Evolutionary conservation across 1,284 basidiomycete genomes (phyloP).

Genomic region (Irpex lacteus): DNA sequence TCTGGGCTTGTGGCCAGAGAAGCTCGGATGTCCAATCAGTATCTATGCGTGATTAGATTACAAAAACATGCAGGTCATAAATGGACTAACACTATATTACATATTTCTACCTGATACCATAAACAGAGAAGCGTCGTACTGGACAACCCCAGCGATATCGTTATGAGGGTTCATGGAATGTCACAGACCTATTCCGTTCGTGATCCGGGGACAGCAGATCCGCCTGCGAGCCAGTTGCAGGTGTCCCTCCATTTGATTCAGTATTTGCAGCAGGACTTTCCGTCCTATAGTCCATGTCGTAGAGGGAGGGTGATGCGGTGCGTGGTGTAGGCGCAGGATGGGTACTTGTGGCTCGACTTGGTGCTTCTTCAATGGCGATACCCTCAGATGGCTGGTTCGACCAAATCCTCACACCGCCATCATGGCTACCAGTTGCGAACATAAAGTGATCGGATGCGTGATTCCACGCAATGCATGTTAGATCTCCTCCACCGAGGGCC

Average conservation of each 20-base stretch:
- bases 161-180: neutral
- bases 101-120: neutral
- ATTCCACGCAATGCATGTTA: slow-evolving; percentile 80
- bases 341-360: slow-evolving; percentile 1
- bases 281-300: slow-evolving; percentile 16
- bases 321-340: slow-evolving; percentile 15
- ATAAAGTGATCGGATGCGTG: slow-evolving; percentile 67
- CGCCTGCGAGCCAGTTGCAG: neutral
- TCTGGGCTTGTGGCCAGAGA: no score
- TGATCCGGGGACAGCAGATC: neutral
- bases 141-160: neutral
- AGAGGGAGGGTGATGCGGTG: slow-evolving; percentile 21
- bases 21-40: no score
- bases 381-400: slow-evolving; percentile 29
- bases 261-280: slow-evolving; percentile 10
- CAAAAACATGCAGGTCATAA: neutral
- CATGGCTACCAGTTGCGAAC: slow-evolving; percentile 77
- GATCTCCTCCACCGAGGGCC: slow-evolving; percentile 58
- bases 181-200: neutral
- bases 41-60: neutral
- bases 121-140: neutral
- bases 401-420: slow-evolving; percentile 72
- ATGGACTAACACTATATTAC: neutral
- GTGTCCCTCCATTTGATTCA: neutral
- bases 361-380: neutral